Conservation (phyloP, 192 early-diverging fungal species). For the Chytriomyces sp. region DNA sequence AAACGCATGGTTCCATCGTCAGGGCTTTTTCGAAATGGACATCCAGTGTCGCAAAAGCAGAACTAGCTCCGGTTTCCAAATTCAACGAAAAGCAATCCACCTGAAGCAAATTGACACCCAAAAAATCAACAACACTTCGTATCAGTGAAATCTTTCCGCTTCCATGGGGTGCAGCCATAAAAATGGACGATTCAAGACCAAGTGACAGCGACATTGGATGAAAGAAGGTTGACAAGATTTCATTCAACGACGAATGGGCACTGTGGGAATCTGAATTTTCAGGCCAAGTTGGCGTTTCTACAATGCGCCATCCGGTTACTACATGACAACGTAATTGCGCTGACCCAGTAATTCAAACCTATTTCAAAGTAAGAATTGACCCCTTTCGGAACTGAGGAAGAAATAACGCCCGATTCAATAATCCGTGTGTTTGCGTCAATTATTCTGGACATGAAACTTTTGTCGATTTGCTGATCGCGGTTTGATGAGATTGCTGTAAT, state of each 20-base stretch:
- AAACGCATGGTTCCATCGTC: slow-evolving; percentile 79
- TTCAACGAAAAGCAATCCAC: slow-evolving; percentile 75
- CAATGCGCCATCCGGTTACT: neutral
- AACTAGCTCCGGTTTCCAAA: slow-evolving; percentile 82
- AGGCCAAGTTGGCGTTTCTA: neutral
- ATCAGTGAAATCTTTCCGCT: slow-evolving; percentile 82
- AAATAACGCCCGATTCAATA: slow-evolving; percentile 67
- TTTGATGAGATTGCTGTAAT: slow-evolving; percentile 44
- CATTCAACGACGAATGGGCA: neutral
- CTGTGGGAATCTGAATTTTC: neutral
- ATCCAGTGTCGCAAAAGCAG: slow-evolving; percentile 70
- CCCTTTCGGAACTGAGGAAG: slow-evolving; percentile 57
- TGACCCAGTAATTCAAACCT: neutral
- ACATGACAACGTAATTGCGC: neutral
- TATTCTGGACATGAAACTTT: slow-evolving; percentile 43
- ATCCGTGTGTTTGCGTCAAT: slow-evolving; percentile 63
- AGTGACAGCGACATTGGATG: slow-evolving; percentile 75
- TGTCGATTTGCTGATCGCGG: slow-evolving; percentile 1
- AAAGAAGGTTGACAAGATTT: slow-evolving; percentile 51
- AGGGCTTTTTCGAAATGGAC: slow-evolving; percentile 78
- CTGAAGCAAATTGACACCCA: slow-evolving; percentile 81
- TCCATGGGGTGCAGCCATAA: slow-evolving; percentile 82
- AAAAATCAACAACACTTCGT: slow-evolving; percentile 63
- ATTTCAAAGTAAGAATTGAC: slow-evolving; percentile 24
- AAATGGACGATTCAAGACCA: slow-evolving; percentile 69